These are phyloP conservation scores for Eutrema salsugineum DNA, from an alignment of 441 rosid species.

Conservation along the genomic window DNA sequence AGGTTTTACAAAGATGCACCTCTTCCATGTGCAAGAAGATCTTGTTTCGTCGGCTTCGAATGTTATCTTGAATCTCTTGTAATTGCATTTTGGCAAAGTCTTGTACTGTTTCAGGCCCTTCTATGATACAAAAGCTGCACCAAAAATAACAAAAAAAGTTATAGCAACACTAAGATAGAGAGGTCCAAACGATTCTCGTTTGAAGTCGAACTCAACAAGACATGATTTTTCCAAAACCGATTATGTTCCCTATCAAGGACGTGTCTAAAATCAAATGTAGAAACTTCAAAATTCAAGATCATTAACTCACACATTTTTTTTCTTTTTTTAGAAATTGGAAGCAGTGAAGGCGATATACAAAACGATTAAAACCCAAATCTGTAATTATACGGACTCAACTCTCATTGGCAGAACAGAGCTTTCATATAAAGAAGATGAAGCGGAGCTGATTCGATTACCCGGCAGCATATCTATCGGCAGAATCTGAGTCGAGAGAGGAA, in stretches of 20 bases:
- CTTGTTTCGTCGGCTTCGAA: slow-evolving; percentile 92
- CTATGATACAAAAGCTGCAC: slow-evolving; percentile 92
- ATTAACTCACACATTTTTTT: background rate
- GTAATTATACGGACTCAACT: background rate
- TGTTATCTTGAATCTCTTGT: slow-evolving; percentile 90
- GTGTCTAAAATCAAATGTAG: background rate
- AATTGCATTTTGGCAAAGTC: slow-evolving; percentile 90
- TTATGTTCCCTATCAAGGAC: background rate
- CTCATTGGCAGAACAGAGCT: too few species aligned
- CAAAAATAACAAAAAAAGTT: background rate
- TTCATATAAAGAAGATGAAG: background rate
- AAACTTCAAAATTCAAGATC: background rate
- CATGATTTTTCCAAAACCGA: background rate
- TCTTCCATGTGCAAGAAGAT: slow-evolving; percentile 98
- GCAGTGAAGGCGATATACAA: background rate
- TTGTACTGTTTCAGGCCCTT: slow-evolving; percentile 95
- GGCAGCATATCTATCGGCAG: slow-evolving; percentile 49
- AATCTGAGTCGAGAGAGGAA: slow-evolving; percentile 51
- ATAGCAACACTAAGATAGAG: background rate
- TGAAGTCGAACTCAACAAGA: background rate
- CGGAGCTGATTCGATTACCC: slow-evolving; percentile 5
- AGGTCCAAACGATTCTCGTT: background rate
- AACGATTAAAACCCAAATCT: background rate
- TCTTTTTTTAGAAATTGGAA: background rate
- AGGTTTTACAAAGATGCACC: slow-evolving; percentile 31